A percentile compares a stretch with the other conserved stretches of the same genome.
Conservation (phyloP, 345 rosid species). For the Salix exigua region DNA sequence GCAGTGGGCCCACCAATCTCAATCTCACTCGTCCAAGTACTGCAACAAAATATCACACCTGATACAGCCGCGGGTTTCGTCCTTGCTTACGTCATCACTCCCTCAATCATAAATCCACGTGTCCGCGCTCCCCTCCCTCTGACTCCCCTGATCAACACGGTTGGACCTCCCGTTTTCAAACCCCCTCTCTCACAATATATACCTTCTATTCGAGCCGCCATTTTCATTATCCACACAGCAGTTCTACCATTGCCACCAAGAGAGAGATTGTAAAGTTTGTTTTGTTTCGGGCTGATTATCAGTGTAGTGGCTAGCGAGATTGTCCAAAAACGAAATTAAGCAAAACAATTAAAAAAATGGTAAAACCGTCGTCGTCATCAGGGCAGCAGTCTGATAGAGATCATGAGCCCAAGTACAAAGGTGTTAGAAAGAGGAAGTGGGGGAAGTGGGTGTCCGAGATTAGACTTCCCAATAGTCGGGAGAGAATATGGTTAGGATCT, state of each 20-base stretch:
- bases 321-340: not conserved
- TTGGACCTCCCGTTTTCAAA: not conserved
- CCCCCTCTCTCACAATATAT: not conserved
- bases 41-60: not conserved
- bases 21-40: too few relatives aligned
- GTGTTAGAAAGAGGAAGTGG: constrained; percentile 89
- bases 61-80: not conserved
- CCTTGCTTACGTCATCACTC: not conserved
- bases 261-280: not conserved
- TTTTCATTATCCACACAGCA: not conserved
- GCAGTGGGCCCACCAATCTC: not conserved
- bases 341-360: not conserved
- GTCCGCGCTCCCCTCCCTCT: not conserved
- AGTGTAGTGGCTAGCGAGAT: not conserved
- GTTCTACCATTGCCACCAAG: not conserved
- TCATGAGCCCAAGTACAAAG: constrained; percentile 55
- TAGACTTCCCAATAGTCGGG: constrained; percentile 84
- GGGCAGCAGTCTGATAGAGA: constrained; percentile 14
- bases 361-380: not conserved
- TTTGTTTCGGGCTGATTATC: not conserved
- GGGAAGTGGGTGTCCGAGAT: constrained; percentile 95
- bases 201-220: constrained; percentile 19
- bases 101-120: not conserved
- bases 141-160: constrained; percentile 23
- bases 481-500: constrained; percentile 88